Evolutionary conservation across 2,329 filamentous ascomycete genomes (phyloP), one percentile per base, ranked within the genome.

Genomic region (Monilinia polystroma): DNA sequence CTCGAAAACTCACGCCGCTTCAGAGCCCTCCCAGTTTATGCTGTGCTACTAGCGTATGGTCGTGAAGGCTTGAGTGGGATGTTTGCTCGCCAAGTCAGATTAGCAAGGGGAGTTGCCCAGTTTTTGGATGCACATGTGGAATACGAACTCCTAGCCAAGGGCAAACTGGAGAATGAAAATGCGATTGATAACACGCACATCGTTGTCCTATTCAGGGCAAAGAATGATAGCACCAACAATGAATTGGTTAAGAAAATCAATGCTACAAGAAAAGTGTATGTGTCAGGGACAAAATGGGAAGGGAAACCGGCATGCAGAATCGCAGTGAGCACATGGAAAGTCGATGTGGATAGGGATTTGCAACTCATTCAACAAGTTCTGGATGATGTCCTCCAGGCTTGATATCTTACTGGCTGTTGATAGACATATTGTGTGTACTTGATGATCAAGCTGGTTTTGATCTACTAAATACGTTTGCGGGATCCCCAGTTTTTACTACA

Each of bases 1-100:
- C 81, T 97, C 26, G 93, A 97, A 73, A 97, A 97, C 78, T 97
- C 93, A 2, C 87, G 93, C 51, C 89, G 93, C 7, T 96, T 97
- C 80, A 87, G 94, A 64, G 93, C 93, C 0, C 81, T 97, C n/a
- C 93, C 94, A 0, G 90, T 92, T 11, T 97, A 97, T 75, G 88
- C 92, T 14, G 90, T 89, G 0, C 83, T 97, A 2, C 77, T 89
- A 26, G 89, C 90, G 57, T 90, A 95, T 73, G 94, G 94, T 0
- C 81, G 82, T 1, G 76, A 82, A 0, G 93, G 92, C 0, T 86
- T 96, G 70, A 81, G 82, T 0, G 80, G 82, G 1, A 89, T 97
- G 79, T 80, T 97, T 5, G 82, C 85, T 68, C 84, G 86, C 35
- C 93, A 97, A 80, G 87, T 93, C 35, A 78, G 80, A 4, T 82